Base-by-base conservation (phyloP, 805 yeast genomes). In the Schwanniomyces polymorphus region DNA sequence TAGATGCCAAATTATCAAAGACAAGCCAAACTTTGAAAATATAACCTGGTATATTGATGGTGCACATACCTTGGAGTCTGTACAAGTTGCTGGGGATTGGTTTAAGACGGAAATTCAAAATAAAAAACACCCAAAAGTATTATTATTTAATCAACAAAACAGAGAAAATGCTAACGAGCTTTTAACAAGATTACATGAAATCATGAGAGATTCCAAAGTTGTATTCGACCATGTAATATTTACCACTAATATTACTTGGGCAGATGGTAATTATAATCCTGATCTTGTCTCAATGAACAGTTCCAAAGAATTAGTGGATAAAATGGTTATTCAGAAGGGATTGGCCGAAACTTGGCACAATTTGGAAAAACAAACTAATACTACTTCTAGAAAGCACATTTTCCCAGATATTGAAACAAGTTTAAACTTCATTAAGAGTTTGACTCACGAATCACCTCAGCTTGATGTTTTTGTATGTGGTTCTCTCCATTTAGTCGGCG, bases 401-500 rank as follows among this genome's bases (percentile, higher is more conserved):
- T 79, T 84, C 54, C 80, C 80, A 25, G 90, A 84, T 56, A 88
- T 94, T 38, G 96, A 94, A 64, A 79, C 86, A 1, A 83, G 91
- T 27, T 81, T 80, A 42, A 76, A 75, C 42, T 78, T 72, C 54
- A 78, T 82, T 43, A 76, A 78, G 48, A 65, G 78, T 21, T 60
- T 80, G 39, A 72, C 72, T 42, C 69, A 69, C 10, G 75, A 74
- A 14, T 56, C 50, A 23, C 43, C 53, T 26, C 53, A 50, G 14
- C 67, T 82, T 18, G 91, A 90, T 52, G 95, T 90, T 1, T 86
- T 91, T 68, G 97, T 91, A 0, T 87, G 95, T 49, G 99, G 99
- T 0, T 91, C 97, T 5, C 73, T 94, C 53, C 97, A 92, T 63
- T 72, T 95, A 47, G 96, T 94, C 9, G 99, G 99, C 14, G 99